Evolutionary conservation across 805 yeast species (phyloP).

Genomic region (Hermanozyma aechmeae): DNA sequence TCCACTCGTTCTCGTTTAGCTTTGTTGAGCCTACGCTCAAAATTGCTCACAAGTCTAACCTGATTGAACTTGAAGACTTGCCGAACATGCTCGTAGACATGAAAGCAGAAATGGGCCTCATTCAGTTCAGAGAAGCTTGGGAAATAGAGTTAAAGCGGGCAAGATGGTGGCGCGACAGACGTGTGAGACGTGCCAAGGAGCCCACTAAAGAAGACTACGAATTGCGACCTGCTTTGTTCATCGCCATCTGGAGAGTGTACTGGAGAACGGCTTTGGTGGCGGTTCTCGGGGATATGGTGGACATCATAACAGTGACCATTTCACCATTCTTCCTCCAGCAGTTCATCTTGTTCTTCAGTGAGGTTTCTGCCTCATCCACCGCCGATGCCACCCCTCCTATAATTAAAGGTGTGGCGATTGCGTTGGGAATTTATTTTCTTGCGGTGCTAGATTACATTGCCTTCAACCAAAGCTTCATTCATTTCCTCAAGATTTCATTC

Average conservation of each 20-base stretch:
- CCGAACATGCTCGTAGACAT: conserved; percentile 8
- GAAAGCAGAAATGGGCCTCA: conserved; percentile 5
- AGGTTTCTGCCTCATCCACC: too few species aligned
- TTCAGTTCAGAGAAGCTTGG: conserved; percentile 13
- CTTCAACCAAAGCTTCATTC: conserved; percentile 13
- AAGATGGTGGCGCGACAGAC: conserved; percentile 11
- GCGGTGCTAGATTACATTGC: too few species aligned
- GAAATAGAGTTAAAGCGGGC: conserved; percentile 7
- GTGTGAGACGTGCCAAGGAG: conserved; percentile 2
- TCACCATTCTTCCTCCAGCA: conserved; percentile 20
- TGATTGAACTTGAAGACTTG: conserved; percentile 11
- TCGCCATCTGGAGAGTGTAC: conserved; percentile 9
- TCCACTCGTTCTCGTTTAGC: too few species aligned
- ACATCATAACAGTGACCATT: conserved; percentile 12
- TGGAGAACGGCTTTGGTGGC: conserved; percentile 3
- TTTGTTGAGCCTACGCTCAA: too few species aligned
- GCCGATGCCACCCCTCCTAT: too few species aligned
- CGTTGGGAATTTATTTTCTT: too few species aligned
- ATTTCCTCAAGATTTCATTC: too few species aligned
- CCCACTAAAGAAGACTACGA: conserved; percentile 6
- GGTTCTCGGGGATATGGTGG: conserved; percentile 13
- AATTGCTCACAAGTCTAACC: too few species aligned
- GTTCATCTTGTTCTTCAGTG: conserved; percentile 18
- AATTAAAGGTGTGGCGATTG: too few species aligned
- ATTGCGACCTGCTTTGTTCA: conserved; percentile 14